Evolutionary conservation across 169 alveolate species (phyloP).

Genomic region (Eimeria maxima): DNA sequence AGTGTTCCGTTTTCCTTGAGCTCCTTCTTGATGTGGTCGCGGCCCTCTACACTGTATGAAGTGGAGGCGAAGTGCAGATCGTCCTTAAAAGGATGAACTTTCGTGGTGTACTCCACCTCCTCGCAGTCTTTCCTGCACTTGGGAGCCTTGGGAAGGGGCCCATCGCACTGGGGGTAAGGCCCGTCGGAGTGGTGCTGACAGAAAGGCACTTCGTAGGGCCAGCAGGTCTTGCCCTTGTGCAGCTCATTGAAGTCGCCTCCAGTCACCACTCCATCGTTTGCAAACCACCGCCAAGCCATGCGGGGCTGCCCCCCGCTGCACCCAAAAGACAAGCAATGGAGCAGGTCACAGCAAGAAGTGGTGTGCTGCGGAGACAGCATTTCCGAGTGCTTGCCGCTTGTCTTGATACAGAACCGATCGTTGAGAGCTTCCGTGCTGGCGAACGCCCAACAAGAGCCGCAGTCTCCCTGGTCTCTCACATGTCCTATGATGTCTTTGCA

Average conservation of each 20-base stretch:
- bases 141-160: conserved; percentile 66
- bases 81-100: conserved; percentile 61
- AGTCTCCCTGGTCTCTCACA: conserved; percentile 91
- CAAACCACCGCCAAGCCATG: conserved; percentile 87
- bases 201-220: conserved; percentile 84
- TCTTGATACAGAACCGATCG: conserved; percentile 91
- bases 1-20: conserved; percentile 82
- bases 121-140: conserved; percentile 80
- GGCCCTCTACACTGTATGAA: conserved; percentile 56
- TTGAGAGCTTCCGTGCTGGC: conserved; percentile 92
- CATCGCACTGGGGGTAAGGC: conserved; percentile 79
- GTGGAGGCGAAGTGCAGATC: conserved; percentile 75
- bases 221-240: conserved; percentile 81
- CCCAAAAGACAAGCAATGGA: conserved; percentile 85
- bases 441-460: conserved; percentile 96
- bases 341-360: conserved; percentile 87
- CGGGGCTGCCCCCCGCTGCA: conserved; percentile 91
- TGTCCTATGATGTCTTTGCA: conserved; percentile 86
- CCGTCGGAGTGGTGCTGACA: conserved; percentile 83
- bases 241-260: conserved; percentile 79
- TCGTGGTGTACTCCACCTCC: conserved; percentile 49
- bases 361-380: conserved; percentile 87
- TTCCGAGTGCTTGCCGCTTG: conserved; percentile 74
- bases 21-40: conserved; percentile 76
- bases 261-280: conserved; percentile 70